phyloP scores from a whole-genome alignment of 495 filamentous ascomycete genomes.

The Annulohypoxylon stygium region DNA sequence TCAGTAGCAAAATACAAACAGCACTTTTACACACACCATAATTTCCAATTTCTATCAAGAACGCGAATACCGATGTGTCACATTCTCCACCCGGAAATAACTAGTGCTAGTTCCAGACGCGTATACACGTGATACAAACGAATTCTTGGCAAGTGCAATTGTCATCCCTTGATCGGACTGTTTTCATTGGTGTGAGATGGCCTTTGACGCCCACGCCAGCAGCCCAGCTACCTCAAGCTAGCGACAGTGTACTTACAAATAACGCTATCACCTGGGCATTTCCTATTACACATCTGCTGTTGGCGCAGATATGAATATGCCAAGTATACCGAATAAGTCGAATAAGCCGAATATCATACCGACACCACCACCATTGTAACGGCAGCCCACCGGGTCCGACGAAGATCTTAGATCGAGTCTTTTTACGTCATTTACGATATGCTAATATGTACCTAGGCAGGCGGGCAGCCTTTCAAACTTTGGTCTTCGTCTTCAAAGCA shows the following conservation, averaged over 20 bases:
- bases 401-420: conserved; percentile 25
- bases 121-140: conserved; percentile 30
- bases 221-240: no score
- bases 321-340: conserved; percentile 21
- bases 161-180: not conserved
- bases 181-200: conserved; percentile 6
- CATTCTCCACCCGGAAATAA: conserved; percentile 16
- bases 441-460: not conserved
- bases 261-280: not conserved
- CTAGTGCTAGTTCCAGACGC: not conserved
- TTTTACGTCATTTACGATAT: conserved; percentile 28
- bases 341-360: conserved; percentile 28
- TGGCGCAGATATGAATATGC: conserved; percentile 23
- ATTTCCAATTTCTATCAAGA: not conserved
- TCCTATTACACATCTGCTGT: conserved; percentile 21
- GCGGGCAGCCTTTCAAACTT: not conserved
- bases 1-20: not conserved
- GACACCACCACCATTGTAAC: conserved; percentile 6
- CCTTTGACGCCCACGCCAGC: conserved; percentile 8
- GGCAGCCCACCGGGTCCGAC: conserved; percentile 29
- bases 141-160: conserved; percentile 11
- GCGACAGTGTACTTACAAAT: not conserved
- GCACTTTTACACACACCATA: not conserved
- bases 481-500: not conserved
- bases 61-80: not conserved